A percentile compares a stretch with the other conserved stretches of the same genome.
Evolutionary conservation across 2,329 filamentous ascomycete species (phyloP).

Genomic region (Fusarium multiceps): DNA sequence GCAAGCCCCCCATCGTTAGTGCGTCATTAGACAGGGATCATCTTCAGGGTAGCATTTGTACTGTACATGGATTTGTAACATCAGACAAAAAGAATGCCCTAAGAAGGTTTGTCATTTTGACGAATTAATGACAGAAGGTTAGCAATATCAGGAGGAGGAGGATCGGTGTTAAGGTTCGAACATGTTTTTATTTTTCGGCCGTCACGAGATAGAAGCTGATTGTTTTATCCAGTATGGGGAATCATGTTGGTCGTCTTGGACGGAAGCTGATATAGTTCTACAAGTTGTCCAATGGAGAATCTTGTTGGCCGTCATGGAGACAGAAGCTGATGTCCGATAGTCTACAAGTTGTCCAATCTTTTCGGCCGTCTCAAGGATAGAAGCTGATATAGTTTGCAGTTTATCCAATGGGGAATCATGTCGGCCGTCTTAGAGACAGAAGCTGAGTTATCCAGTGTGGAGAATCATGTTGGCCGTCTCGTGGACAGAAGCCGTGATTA

Average conservation of each 20-base stretch:
- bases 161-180: not conserved
- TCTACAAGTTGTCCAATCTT: no score
- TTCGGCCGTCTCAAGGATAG: no score
- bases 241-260: not conserved
- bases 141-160: not conserved
- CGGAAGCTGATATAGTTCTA: not conserved
- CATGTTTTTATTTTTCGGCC: not conserved
- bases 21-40: not conserved
- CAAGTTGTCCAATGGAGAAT: not conserved
- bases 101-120: not conserved
- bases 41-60: not conserved
- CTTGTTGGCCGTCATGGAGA: not conserved
- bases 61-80: fast-evolving
- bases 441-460: no score
- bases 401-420: not conserved
- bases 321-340: no score
- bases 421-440: not conserved
- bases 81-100: not conserved
- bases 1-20: not conserved
- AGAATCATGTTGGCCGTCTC: no score
- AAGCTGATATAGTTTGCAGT: not conserved
- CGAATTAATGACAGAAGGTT: not conserved
- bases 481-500: not conserved
- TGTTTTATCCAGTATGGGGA: not conserved
- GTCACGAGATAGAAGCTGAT: not conserved